Evolutionary conservation across 306 rosid species (phyloP).

Genomic region (Macrotyloma uniflorum): DNA sequence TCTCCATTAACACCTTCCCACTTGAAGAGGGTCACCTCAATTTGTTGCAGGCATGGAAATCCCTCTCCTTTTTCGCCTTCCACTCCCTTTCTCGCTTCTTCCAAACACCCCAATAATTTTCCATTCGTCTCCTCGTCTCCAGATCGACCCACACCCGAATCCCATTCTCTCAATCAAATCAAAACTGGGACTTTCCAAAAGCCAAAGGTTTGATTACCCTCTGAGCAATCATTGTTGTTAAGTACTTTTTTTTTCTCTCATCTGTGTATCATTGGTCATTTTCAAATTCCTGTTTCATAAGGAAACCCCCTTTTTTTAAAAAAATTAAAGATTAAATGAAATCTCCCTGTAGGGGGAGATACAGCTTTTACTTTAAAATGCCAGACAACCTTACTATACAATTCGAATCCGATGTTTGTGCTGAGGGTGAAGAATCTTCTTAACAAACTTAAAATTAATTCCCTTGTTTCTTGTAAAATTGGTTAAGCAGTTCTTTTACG

Average conservation of each 20-base stretch:
- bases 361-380: background rate
- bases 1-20: constrained; percentile 37
- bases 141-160: constrained; percentile 12
- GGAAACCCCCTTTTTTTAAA: background rate
- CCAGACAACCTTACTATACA: background rate
- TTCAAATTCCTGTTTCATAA: background rate
- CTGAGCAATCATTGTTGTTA: background rate
- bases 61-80: constrained; percentile 48
- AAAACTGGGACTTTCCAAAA: constrained; percentile 36
- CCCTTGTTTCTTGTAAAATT: background rate
- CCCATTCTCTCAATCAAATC: constrained; percentile 52
- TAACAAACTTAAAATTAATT: background rate
- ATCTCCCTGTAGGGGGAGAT: background rate
- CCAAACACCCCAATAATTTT: constrained; percentile 32
- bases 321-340: background rate
- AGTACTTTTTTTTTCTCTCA: background rate
- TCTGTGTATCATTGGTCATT: background rate
- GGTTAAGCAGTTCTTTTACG: background rate
- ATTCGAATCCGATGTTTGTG: constrained; percentile 13
- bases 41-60: constrained; percentile 47
- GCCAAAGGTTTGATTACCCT: constrained; percentile 57
- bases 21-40: constrained; percentile 28
- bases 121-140: constrained; percentile 40
- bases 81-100: constrained; percentile 30
- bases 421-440: constrained; percentile 3